phyloP scores from a whole-genome alignment of 306 rosid genomes.

The Vigna unguiculata region DNA sequence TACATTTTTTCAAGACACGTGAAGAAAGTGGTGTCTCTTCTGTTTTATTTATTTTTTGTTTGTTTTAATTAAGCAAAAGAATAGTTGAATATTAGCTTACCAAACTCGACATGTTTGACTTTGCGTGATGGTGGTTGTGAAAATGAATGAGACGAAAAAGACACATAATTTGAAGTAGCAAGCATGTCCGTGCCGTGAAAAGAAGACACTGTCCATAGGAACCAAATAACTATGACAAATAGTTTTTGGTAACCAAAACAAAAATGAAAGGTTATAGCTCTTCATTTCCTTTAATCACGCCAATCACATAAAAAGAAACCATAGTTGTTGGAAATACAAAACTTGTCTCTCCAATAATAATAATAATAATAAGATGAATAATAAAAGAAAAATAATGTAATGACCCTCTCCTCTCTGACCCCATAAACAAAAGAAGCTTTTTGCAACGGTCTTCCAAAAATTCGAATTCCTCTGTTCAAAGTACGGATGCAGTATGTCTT shows the following conservation, averaged over 20 bases:
- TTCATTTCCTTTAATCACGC: conserved; percentile 52
- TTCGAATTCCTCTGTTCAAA: conserved; percentile 40
- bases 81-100: background rate
- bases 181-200: background rate
- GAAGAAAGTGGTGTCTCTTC: no score
- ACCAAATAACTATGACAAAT: conserved; percentile 40
- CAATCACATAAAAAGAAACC: conserved; percentile 44
- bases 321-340: conserved; percentile 57
- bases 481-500: background rate
- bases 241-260: conserved; percentile 19
- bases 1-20: no score
- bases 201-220: conserved; percentile 38
- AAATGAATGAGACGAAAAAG: background rate
- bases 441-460: conserved; percentile 47
- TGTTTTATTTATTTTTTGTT: no score
- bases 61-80: no score
- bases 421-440: background rate
- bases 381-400: background rate
- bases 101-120: background rate
- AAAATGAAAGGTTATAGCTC: no score
- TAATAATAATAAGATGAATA: no score
- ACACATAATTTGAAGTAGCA: no score
- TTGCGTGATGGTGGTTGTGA: background rate
- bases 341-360: conserved; percentile 39
- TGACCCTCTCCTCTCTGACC: no score